phyloP scores from a whole-genome alignment of 257 asterid genomes.

The Verbena officinalis region DNA sequence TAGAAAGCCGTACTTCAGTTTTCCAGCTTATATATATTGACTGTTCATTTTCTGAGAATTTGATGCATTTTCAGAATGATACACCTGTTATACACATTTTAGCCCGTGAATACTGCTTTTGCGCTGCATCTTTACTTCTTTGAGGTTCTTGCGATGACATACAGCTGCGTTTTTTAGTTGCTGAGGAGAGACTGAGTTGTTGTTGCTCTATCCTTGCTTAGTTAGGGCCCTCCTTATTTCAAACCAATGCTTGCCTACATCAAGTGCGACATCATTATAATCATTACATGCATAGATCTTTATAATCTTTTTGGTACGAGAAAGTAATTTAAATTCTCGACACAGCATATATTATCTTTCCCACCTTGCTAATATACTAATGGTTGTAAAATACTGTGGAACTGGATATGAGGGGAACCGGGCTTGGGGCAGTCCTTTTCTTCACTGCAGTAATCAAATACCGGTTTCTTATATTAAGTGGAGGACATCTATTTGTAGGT shows the following conservation, averaged over 20 bases:
- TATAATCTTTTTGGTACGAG: too few relatives aligned
- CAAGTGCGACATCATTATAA: too few relatives aligned
- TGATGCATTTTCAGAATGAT: neutral
- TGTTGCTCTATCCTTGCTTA: neutral
- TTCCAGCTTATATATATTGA: neutral
- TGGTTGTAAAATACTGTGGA: too few relatives aligned
- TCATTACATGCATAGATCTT: too few relatives aligned
- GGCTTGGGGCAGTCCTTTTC: too few relatives aligned
- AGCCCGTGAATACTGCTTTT: neutral
- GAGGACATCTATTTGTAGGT: too few relatives aligned
- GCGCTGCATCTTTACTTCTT: neutral
- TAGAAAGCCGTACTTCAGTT: neutral
- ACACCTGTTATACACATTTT: slow-evolving; percentile 5
- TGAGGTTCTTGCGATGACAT: neutral
- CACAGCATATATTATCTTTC: too few relatives aligned
- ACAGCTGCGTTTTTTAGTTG: neutral
- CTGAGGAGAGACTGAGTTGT: neutral
- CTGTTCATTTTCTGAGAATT: neutral
- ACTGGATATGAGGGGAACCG: too few relatives aligned
- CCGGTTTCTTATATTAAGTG: too few relatives aligned
- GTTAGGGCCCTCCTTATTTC: neutral
- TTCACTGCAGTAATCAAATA: too few relatives aligned
- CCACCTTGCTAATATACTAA: too few relatives aligned
- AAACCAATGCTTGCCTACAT: neutral
- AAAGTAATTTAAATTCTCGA: too few relatives aligned